These are phyloP conservation scores for Exophiala aquamarina DNA, from an alignment of 2,329 filamentous ascomycete genomes.

Conservation along the genomic window DNA sequence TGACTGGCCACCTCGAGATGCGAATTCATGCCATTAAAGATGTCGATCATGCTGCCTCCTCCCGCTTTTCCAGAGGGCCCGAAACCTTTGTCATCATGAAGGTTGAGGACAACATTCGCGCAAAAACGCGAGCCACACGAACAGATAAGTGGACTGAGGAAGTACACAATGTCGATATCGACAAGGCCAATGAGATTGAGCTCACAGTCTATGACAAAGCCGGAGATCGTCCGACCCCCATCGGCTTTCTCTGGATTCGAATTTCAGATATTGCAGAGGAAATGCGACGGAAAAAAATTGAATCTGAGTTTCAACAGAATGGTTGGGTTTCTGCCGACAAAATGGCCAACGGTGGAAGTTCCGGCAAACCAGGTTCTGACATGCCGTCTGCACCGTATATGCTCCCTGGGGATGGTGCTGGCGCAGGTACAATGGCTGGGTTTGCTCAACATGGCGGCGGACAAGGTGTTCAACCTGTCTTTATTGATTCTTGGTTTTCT, in stretches of 20 bases:
- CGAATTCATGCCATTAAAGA: constrained; percentile 87
- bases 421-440: constrained; percentile 37
- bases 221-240: constrained; percentile 84
- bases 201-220: constrained; percentile 97
- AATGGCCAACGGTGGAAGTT: constrained; percentile 66
- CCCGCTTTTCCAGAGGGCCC: constrained; percentile 82
- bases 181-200: constrained; percentile 98
- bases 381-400: constrained; percentile 37
- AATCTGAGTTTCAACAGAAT: constrained; percentile 88
- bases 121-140: constrained; percentile 78
- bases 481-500: constrained; percentile 94
- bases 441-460: constrained; percentile 30
- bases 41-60: constrained; percentile 84
- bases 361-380: constrained; percentile 53
- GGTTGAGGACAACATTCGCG: constrained; percentile 90
- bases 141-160: constrained; percentile 92
- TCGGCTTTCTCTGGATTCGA: constrained; percentile 92
- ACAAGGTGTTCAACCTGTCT: constrained; percentile 31
- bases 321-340: constrained; percentile 98
- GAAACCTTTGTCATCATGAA: constrained; percentile 97
- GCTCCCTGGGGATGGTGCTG: constrained; percentile 35
- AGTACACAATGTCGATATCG: constrained; percentile 86
- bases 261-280: constrained; percentile 98
- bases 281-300: constrained; percentile 94
- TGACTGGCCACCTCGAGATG: constrained; percentile 85